These are phyloP conservation scores for Phytopythium chamaehyphon DNA, from an alignment of 352 stramenopile genomes.

Conservation along the genomic window DNA sequence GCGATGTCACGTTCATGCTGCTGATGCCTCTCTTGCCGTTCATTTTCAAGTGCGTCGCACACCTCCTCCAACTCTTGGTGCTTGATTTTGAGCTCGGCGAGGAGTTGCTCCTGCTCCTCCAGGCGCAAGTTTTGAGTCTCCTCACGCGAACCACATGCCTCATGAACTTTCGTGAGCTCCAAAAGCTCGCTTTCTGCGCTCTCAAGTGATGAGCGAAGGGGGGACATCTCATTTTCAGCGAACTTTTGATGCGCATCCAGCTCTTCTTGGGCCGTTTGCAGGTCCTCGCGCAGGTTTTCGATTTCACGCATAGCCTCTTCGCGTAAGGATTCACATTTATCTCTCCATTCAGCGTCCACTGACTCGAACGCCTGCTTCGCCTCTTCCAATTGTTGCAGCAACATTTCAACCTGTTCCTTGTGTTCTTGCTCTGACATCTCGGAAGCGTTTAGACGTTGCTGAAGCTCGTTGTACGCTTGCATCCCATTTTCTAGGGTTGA, in stretches of 20 bases:
- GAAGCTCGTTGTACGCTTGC: no score
- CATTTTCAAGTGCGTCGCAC: conserved; percentile 24
- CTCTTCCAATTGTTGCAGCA: conserved; percentile 31
- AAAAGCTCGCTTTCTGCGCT: conserved; percentile 30
- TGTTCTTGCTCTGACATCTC: conserved; percentile 4
- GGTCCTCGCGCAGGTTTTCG: conserved; percentile 36
- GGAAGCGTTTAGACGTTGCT: no score
- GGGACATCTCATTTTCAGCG: conserved; percentile 47
- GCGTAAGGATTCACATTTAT: no score
- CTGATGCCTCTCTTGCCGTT: conserved; percentile 16
- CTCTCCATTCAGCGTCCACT: no score
- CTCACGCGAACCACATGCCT: conserved; percentile 15
- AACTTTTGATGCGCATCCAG: conserved; percentile 48
- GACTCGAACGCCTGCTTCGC: conserved; percentile 3
- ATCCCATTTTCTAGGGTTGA: no score
- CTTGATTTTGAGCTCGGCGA: conserved; percentile 17
- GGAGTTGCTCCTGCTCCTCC: conserved; percentile 20
- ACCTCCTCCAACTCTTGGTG: conserved; percentile 28
- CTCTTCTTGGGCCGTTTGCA: conserved; percentile 39
- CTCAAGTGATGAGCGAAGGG: conserved; percentile 33
- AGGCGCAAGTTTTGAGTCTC: conserved; percentile 19
- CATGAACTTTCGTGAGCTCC: conserved; percentile 15
- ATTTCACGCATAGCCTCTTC: conserved; percentile 26
- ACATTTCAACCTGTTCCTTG: conserved; percentile 26
- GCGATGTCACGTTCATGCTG: conserved; percentile 13